Base-by-base conservation (phyloP, 306 rosid species). In the Cucurbita moschata region DNA sequence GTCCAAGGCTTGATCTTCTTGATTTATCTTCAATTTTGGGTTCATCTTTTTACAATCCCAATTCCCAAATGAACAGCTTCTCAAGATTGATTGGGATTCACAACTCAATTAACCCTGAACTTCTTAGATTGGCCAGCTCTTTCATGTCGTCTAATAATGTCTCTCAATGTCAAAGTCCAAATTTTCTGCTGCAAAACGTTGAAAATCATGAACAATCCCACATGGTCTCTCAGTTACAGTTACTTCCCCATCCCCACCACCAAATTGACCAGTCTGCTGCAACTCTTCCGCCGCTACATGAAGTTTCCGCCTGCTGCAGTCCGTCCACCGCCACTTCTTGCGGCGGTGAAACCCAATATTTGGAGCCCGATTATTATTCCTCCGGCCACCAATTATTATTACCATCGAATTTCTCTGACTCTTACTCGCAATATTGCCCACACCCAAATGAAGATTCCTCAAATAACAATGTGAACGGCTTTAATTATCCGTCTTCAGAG, bases 381-480 rank as follows among this genome's bases (percentile, higher is more conserved):
- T 82, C 44, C 52, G 14, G 15, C 74, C 81, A 23, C 14, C 76
- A 86, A 11, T 30, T 16, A 39, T 64, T 64, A 35, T 7, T 39
- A 26, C 66, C 84, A 15, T 67, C 86, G 14, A 78, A 71, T 54
- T 73, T 89, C 72, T 64, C 58, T 16, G 73, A 82, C 62, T 80
- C 79, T 46, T 53, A 57, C 72, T 77, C 79, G 69, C 85, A 81
- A 58, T 81, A 77, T 71, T 61, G 13, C 12, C 77, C 74, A 71
- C 83, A 82, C 14, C 39, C 47, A 35, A 56, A 19, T 8, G n/a
- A 69, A 26, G 47, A 21, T 6, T 10, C 39, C 11, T 67, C 73
- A 23, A 67, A 21, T 12, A 12, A 58, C 26, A 58, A 58, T 67
- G 2, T 69, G 42, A 49, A 69, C 13, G 19, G 18, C 15, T 26